phyloP scores from a whole-genome alignment of 345 rosid species.

The Pistacia vera region DNA sequence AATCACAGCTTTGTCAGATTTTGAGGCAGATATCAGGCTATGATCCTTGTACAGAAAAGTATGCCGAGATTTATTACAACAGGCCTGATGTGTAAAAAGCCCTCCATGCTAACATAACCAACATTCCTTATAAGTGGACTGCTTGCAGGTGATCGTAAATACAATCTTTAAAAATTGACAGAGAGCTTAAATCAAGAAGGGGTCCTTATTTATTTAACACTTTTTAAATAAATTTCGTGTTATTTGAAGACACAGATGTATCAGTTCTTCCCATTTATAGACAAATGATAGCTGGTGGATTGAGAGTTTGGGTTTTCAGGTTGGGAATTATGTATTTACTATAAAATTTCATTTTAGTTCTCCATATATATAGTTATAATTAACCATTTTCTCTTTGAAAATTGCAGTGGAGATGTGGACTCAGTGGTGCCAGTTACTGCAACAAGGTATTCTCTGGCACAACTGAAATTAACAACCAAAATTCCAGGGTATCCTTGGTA shows the following conservation, averaged over 20 bases:
- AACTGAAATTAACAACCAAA: slow-evolving; percentile 69
- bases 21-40: slow-evolving; percentile 71
- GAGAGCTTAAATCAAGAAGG: too few relatives aligned
- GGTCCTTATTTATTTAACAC: background rate
- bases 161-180: too few relatives aligned
- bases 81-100: slow-evolving; percentile 89
- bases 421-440: slow-evolving; percentile 99
- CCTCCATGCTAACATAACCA: slow-evolving; percentile 77
- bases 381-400: background rate
- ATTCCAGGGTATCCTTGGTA: slow-evolving; percentile 98
- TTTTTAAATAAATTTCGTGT: background rate
- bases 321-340: slow-evolving; percentile 19
- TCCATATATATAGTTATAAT: background rate
- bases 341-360: too few relatives aligned
- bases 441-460: slow-evolving; percentile 82
- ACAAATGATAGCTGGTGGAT: slow-evolving; percentile 77
- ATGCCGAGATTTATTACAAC: slow-evolving; percentile 94
- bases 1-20: slow-evolving; percentile 31
- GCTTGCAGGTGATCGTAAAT: slow-evolving; percentile 76
- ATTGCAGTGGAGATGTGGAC: slow-evolving; percentile 86
- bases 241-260: slow-evolving; percentile 44
- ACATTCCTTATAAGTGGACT: slow-evolving; percentile 86
- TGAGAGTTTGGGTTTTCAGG: slow-evolving; percentile 98
- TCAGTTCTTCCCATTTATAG: slow-evolving; percentile 85
- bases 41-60: slow-evolving; percentile 98